phyloP scores from a whole-genome alignment of 2,329 filamentous ascomycete genomes.

The Colletotrichum tamarilloi region DNA sequence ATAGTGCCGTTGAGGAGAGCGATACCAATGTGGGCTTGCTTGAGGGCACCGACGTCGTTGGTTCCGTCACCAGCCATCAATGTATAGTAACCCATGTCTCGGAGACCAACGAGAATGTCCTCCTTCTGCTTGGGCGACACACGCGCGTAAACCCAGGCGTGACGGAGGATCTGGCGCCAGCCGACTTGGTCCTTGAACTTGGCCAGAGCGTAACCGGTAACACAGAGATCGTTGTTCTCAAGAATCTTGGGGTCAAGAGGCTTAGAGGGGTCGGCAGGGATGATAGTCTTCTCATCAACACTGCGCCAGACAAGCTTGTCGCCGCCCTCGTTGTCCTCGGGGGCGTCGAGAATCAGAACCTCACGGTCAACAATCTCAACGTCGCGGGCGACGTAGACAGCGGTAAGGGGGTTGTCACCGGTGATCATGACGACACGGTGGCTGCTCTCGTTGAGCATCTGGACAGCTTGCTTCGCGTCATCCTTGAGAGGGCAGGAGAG shows the following conservation, averaged over 20 bases:
- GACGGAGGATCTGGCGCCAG: conserved; percentile 81
- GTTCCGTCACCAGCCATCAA: conserved; percentile 99
- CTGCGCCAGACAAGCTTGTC: conserved; percentile 93
- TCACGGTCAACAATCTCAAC: conserved; percentile 98
- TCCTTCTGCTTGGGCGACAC: conserved; percentile 99
- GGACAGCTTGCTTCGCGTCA: conserved; percentile 91
- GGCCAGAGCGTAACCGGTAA: conserved; percentile 92
- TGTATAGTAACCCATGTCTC: conserved; percentile 97
- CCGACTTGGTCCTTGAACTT: conserved; percentile 87
- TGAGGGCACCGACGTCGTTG: conserved; percentile 96
- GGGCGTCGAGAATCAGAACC: conserved; percentile 92
- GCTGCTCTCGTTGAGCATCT: conserved; percentile 98
- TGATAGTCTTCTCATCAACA: conserved; percentile 88
- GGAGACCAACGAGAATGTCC: conserved; percentile 95
- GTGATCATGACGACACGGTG: conserved; percentile 99
- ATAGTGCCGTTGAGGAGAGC: conserved; percentile 94
- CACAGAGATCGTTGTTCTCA: conserved; percentile 88
- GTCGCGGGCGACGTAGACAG: conserved; percentile 92
- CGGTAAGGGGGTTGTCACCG: conserved; percentile 96
- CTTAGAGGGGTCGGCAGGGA: conserved; percentile 85
- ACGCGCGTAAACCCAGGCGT: conserved; percentile 97
- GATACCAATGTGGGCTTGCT: conserved; percentile 97
- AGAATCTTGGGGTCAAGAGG: conserved; percentile 85
- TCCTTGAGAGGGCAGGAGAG: conserved; percentile 96
- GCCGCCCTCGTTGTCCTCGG: conserved; percentile 86